Conservation (phyloP, 2,329 filamentous ascomycete genomes). For the Laburnicola sp. region DNA sequence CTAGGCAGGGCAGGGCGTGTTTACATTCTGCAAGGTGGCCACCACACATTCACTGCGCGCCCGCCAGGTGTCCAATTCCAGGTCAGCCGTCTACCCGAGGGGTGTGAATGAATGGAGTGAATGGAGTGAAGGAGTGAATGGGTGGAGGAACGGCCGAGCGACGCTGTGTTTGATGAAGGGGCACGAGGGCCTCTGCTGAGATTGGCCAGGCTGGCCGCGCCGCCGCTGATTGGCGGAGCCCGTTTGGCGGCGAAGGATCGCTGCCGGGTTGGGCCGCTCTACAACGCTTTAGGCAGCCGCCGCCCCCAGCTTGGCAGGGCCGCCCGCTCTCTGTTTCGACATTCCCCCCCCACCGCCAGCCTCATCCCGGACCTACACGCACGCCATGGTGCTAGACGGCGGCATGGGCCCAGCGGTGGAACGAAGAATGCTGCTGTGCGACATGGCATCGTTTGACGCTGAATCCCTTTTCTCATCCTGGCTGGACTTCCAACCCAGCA, state of each 20-base stretch:
- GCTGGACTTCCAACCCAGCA: not conserved
- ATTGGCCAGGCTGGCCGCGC: not conserved
- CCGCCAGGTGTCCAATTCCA: conserved; percentile 1
- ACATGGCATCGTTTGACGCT: not conserved
- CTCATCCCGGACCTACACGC: not conserved
- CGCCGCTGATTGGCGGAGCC: conserved; percentile 4
- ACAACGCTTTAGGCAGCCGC: conserved; percentile 1
- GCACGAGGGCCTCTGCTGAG: not conserved
- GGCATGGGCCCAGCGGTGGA: no score
- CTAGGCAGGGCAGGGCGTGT: not conserved
- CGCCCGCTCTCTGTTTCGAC: not conserved
- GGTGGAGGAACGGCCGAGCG: not conserved
- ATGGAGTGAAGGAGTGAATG: no score
- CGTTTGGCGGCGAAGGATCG: conserved; percentile 7
- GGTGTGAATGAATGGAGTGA: not conserved
- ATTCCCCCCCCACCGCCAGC: conserved; percentile 2
- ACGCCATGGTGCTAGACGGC: no score
- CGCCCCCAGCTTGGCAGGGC: conserved; percentile 4
- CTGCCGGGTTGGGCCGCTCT: conserved; percentile 5
- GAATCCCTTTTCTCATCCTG: not conserved
- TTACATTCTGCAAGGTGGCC: conserved; percentile 15
- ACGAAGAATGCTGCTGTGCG: not conserved
- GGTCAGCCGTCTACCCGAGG: not conserved
- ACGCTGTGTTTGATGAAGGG: conserved; percentile 11
- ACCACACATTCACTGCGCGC: not conserved